Conservation (phyloP, 768 basidiomycete genomes). For the Boletus eberwhitei region DNA sequence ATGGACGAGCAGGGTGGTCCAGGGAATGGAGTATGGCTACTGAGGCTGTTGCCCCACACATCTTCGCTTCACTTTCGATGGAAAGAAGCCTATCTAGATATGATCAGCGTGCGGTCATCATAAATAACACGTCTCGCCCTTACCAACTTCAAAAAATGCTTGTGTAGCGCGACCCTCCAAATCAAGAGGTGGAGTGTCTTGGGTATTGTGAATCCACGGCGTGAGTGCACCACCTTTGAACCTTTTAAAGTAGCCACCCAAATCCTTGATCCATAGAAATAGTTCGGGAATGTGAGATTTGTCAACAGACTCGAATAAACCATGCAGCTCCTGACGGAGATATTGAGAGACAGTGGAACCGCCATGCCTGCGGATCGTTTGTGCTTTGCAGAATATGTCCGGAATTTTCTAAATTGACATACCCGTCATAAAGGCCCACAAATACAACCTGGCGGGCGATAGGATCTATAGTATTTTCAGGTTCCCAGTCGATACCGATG, state of each 20-base stretch:
- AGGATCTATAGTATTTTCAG: slow-evolving; percentile 46
- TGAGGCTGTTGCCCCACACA: slow-evolving; percentile 89
- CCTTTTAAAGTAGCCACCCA: slow-evolving; percentile 89
- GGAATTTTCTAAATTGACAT: slow-evolving; percentile 14
- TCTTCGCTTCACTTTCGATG: slow-evolving; percentile 61
- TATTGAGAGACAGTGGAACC: slow-evolving; percentile 88
- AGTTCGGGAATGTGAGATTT: slow-evolving; percentile 72
- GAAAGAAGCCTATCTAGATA: slow-evolving; percentile 68
- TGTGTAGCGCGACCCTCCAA: slow-evolving; percentile 83
- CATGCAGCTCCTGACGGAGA: slow-evolving; percentile 81
- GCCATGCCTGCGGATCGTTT: slow-evolving; percentile 68
- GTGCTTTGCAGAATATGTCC: neutral
- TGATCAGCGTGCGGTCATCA: slow-evolving; percentile 3
- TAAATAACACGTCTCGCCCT: neutral
- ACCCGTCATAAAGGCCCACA: slow-evolving; percentile 93
- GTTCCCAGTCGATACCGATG: slow-evolving; percentile 72
- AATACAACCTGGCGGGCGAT: slow-evolving; percentile 77
- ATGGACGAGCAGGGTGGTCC: slow-evolving; percentile 75
- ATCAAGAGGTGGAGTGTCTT: slow-evolving; percentile 46
- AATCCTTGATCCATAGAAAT: slow-evolving; percentile 69
- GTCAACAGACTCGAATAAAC: slow-evolving; percentile 75
- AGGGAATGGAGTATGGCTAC: slow-evolving; percentile 89
- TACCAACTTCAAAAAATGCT: slow-evolving; percentile 79
- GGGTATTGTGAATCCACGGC: slow-evolving; percentile 52
- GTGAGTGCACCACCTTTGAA: slow-evolving; percentile 77